These are phyloP conservation scores for Zalaria sp. DNA, from an alignment of 2,329 filamentous ascomycete species.

Conservation along the genomic window DNA sequence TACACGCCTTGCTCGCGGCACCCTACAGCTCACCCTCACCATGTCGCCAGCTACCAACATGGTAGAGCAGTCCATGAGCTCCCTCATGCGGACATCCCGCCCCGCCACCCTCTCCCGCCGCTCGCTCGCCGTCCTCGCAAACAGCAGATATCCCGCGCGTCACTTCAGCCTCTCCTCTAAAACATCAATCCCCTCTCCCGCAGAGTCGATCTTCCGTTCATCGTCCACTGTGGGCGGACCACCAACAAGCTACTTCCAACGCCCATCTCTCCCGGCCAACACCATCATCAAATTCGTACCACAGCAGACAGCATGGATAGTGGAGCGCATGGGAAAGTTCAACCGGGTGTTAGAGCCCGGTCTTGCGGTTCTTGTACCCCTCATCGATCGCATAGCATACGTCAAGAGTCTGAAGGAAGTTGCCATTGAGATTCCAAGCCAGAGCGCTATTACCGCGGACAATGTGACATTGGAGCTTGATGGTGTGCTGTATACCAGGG, in stretches of 20 bases:
- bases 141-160: conserved; percentile 17
- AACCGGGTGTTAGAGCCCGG: conserved; percentile 85
- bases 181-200: conserved; percentile 12
- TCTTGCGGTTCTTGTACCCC: conserved; percentile 73
- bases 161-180: conserved; percentile 9
- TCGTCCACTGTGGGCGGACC: conserved; percentile 12
- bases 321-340: conserved; percentile 98
- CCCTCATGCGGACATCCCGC: conserved; percentile 23
- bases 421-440: conserved; percentile 91
- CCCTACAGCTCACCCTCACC: not conserved
- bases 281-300: conserved; percentile 93
- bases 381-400: conserved; percentile 92
- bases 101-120: conserved; percentile 15
- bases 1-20: too few species aligned
- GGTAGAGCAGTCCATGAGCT: conserved; percentile 1
- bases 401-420: conserved; percentile 95
- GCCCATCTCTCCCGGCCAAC: conserved; percentile 64
- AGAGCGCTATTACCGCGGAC: conserved; percentile 95
- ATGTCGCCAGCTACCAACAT: not conserved
- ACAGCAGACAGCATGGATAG: conserved; percentile 99
- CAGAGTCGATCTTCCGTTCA: conserved; percentile 20
- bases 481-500: conserved; percentile 85
- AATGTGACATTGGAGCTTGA: conserved; percentile 96
- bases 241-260: conserved; percentile 24
- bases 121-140: conserved; percentile 17